Evolutionary conservation across 2,329 filamentous ascomycete species (phyloP).

Genomic region (Rosellinia necatrix): DNA sequence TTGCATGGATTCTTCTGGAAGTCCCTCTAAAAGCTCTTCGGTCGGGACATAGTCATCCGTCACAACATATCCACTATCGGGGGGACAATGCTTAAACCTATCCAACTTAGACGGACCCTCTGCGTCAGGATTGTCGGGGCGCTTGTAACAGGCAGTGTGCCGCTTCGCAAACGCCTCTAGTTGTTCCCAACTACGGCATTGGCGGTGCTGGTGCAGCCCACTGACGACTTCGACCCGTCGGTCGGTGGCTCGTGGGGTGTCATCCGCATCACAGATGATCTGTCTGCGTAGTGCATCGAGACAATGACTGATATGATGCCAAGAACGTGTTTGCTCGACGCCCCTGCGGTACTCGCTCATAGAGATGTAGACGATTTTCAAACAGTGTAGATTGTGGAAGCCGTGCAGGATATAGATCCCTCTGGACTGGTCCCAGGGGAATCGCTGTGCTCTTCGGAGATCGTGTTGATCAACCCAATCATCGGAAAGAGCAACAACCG

Average conservation of each 20-base stretch:
- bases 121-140: slow-evolving; percentile 27
- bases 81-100: slow-evolving; percentile 29
- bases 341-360: slow-evolving; percentile 26
- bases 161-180: slow-evolving; percentile 33
- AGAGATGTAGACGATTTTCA: slow-evolving; percentile 32
- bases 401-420: slow-evolving; percentile 40
- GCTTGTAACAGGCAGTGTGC: slow-evolving; percentile 29
- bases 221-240: slow-evolving; percentile 21
- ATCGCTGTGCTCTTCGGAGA: slow-evolving; percentile 34
- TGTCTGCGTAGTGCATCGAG: slow-evolving; percentile 37
- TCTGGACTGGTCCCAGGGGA: slow-evolving; percentile 40
- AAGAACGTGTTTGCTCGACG: slow-evolving; percentile 12
- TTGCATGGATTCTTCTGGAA: slow-evolving; percentile 25
- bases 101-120: slow-evolving; percentile 26
- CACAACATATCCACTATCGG: slow-evolving; percentile 20
- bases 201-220: slow-evolving; percentile 33
- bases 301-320: slow-evolving; percentile 34
- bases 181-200: slow-evolving; percentile 37
- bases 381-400: slow-evolving; percentile 40
- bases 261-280: slow-evolving; percentile 40
- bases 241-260: slow-evolving; percentile 37
- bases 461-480: slow-evolving; percentile 27
- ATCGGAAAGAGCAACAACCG: slow-evolving; percentile 32
- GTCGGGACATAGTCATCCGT: slow-evolving; percentile 21
- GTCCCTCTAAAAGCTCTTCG: slow-evolving; percentile 21